Conservation (phyloP, 768 basidiomycete species). For the Obba rivulosa region DNA sequence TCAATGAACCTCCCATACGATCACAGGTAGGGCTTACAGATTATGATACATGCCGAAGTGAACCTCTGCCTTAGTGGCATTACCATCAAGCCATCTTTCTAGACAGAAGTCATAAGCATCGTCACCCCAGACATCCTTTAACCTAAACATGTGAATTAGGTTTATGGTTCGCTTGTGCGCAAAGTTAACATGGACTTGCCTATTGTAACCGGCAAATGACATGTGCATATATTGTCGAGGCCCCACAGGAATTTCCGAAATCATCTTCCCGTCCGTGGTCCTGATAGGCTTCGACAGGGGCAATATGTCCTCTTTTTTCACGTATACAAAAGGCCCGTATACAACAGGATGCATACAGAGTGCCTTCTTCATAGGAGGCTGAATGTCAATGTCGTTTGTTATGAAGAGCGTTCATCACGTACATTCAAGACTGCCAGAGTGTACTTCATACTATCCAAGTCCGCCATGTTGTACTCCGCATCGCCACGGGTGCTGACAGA, state of each 20-base stretch:
- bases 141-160: too few relatives aligned
- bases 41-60: not conserved
- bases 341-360: not conserved
- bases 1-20: too few relatives aligned
- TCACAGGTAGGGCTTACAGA: not conserved
- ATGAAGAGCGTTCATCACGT: not conserved
- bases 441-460: not conserved
- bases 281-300: too few relatives aligned
- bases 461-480: not conserved
- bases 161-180: too few relatives aligned
- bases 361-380: not conserved
- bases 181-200: not conserved
- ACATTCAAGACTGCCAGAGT: not conserved
- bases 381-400: not conserved
- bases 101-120: too few relatives aligned
- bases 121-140: too few relatives aligned
- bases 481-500: not conserved
- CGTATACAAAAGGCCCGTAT: not conserved
- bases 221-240: not conserved
- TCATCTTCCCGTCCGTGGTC: too few relatives aligned
- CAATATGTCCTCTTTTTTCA: too few relatives aligned
- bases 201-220: not conserved
- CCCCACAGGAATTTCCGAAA: too few relatives aligned
- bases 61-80: not conserved
- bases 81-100: not conserved